phyloP scores from a whole-genome alignment of 768 basidiomycete species.

The Pulveroboletus frians region DNA sequence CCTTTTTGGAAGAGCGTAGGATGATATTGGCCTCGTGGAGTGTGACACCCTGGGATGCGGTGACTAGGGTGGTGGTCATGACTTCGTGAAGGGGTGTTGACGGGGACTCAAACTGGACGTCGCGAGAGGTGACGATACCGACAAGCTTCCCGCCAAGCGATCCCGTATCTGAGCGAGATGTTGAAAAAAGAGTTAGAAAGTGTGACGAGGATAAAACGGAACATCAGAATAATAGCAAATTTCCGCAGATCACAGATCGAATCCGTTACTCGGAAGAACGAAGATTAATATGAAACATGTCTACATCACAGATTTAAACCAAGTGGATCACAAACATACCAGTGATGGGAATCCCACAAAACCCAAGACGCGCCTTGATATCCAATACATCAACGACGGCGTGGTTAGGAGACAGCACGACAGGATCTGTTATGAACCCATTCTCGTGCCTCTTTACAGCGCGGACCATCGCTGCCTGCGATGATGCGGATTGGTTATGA shows the following conservation, averaged over 20 bases:
- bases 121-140: constrained; percentile 94
- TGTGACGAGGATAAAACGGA: constrained; percentile 1
- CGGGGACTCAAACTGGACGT: constrained; percentile 85
- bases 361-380: constrained; percentile 87
- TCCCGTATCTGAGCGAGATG: constrained; percentile 64
- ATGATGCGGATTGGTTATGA: constrained; percentile 81
- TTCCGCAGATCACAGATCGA: constrained; percentile 72
- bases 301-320: constrained; percentile 40
- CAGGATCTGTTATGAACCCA: constrained; percentile 94
- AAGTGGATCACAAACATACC: constrained; percentile 50
- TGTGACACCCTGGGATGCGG: constrained; percentile 83
- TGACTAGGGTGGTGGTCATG: constrained; percentile 88
- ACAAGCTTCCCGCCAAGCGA: constrained; percentile 85
- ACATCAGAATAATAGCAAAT: constrained; percentile 22
- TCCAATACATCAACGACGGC: constrained; percentile 86
- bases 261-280: constrained; percentile 83
- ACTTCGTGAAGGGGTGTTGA: constrained; percentile 65
- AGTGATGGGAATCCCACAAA: constrained; percentile 96
- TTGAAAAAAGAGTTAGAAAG: constrained; percentile 18
- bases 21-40: constrained; percentile 89
- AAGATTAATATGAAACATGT: constrained; percentile 57
- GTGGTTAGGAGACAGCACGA: constrained; percentile 76
- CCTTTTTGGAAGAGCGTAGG: constrained; percentile 94
- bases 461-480: constrained; percentile 95
- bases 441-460: constrained; percentile 98